Conservation (phyloP, 78 protist species). For the Guillardia theta region DNA sequence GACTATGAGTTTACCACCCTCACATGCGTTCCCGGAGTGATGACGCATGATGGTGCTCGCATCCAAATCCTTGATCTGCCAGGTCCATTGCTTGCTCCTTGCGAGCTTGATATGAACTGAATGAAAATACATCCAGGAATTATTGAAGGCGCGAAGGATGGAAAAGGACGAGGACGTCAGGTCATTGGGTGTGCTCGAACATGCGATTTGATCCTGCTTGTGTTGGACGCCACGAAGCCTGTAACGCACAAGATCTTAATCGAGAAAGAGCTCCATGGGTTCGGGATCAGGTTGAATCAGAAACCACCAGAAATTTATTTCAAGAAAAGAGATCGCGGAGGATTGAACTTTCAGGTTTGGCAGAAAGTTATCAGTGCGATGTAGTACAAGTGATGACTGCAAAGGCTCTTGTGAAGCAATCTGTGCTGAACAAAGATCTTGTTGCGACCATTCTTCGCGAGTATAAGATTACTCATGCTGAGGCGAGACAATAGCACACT, state of each 20-base stretch:
- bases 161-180: conserved; percentile 98
- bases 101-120: too few species aligned
- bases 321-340: not conserved
- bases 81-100: too few species aligned
- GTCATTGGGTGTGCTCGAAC: conserved; percentile 95
- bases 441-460: conserved; percentile 68
- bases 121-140: too few species aligned
- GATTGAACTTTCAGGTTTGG: not conserved
- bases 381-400: too few species aligned
- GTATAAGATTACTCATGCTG: conserved; percentile 91
- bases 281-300: conserved; percentile 98
- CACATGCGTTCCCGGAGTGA: conserved; percentile 92
- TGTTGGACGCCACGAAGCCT: conserved; percentile 95
- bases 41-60: conserved; percentile 88
- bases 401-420: not conserved
- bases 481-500: conserved; percentile 43
- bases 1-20: conserved; percentile 99
- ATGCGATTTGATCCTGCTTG: conserved; percentile 91
- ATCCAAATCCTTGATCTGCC: conserved; percentile 93
- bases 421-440: not conserved
- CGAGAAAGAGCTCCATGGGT: conserved; percentile 74
- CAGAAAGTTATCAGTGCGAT: too few species aligned
- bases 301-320: conserved; percentile 90
- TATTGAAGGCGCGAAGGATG: conserved; percentile 97
- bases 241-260: conserved; percentile 85